Percentiles rank a stretch among this genome's conserved stretches.
These are phyloP conservation scores for Populus hybrid DNA, from an alignment of 441 rosid genomes.

Conservation along the genomic window DNA sequence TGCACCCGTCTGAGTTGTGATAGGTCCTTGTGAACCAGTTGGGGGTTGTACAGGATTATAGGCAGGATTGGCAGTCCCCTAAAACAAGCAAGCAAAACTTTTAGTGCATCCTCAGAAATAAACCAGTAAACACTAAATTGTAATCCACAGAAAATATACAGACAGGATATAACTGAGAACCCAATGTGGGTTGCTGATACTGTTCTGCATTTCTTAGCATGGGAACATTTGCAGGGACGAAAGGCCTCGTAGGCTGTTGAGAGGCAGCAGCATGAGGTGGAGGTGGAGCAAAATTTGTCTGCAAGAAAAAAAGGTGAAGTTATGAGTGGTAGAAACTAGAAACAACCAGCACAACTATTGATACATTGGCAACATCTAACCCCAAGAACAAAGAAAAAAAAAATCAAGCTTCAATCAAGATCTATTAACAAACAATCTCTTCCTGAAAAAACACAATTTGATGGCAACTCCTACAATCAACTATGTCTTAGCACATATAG, in stretches of 20 bases:
- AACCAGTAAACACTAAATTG: slow-evolving; percentile 15
- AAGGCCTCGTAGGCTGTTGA: slow-evolving; percentile 70
- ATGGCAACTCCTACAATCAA: background rate
- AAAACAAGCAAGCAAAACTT: slow-evolving; percentile 26
- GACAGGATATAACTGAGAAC: slow-evolving; percentile 82
- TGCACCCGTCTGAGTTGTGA: slow-evolving; percentile 38
- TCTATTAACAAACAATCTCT: background rate
- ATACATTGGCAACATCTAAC: background rate
- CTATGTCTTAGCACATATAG: background rate
- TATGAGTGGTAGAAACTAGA: background rate
- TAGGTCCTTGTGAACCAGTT: slow-evolving; percentile 51
- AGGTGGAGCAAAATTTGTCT: slow-evolving; percentile 61
- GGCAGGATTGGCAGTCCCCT: slow-evolving; percentile 58
- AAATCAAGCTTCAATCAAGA: background rate
- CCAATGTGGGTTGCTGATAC: slow-evolving; percentile 80
- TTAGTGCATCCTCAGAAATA: slow-evolving; percentile 14
- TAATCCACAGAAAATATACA: slow-evolving; percentile 28
- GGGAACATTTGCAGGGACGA: slow-evolving; percentile 80
- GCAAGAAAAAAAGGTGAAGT: slow-evolving; percentile 13
- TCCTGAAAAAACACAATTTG: background rate
- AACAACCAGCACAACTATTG: background rate
- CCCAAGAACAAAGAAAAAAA: background rate
- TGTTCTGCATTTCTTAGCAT: slow-evolving; percentile 78
- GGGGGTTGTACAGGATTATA: slow-evolving; percentile 56
- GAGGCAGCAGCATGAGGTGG: slow-evolving; percentile 34